phyloP scores from a whole-genome alignment of 495 filamentous ascomycete genomes.

The Neurospora terricola region DNA sequence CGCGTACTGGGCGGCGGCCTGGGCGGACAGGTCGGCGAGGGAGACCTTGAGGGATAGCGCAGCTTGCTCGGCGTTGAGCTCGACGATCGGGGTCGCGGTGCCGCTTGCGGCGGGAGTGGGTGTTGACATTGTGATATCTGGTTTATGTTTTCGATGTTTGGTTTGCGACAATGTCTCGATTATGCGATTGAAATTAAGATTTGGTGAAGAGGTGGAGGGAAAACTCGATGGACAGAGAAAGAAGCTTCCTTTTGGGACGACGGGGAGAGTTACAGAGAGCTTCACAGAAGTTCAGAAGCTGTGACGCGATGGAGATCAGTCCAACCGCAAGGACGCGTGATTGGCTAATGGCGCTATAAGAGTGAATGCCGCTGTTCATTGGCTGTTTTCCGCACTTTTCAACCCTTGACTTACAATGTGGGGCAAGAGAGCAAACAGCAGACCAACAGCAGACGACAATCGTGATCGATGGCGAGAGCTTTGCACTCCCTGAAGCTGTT shows the following conservation, averaged over 20 bases:
- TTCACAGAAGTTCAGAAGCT: constrained; percentile 6
- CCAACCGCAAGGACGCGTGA: constrained; percentile 15
- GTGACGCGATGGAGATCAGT: constrained; percentile 18
- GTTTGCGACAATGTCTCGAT: not conserved
- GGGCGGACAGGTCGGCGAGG: constrained; percentile 48
- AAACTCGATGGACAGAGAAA: not conserved
- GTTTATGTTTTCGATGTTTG: not conserved
- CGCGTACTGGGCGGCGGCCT: constrained; percentile 53
- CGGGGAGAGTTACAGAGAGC: not conserved
- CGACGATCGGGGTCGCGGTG: constrained; percentile 21
- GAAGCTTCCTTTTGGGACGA: not conserved
- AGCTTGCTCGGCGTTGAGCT: constrained; percentile 32
- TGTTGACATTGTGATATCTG: constrained; percentile 14
- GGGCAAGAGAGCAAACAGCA: not conserved
- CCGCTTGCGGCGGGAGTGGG: constrained; percentile 14
- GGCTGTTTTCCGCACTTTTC: not conserved
- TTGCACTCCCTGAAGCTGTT: not conserved
- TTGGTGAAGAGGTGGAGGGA: not conserved
- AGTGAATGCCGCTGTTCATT: not conserved
- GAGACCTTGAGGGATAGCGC: constrained; percentile 39
- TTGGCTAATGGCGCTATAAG: constrained; percentile 12
- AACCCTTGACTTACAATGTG: not conserved
- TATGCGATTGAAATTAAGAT: not conserved
- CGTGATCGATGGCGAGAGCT: not conserved
- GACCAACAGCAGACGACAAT: not conserved